Evolutionary conservation across 140 eudicot species (phyloP), one percentile per base, ranked within the genome.

Genomic region (Anethum foeniculum): DNA sequence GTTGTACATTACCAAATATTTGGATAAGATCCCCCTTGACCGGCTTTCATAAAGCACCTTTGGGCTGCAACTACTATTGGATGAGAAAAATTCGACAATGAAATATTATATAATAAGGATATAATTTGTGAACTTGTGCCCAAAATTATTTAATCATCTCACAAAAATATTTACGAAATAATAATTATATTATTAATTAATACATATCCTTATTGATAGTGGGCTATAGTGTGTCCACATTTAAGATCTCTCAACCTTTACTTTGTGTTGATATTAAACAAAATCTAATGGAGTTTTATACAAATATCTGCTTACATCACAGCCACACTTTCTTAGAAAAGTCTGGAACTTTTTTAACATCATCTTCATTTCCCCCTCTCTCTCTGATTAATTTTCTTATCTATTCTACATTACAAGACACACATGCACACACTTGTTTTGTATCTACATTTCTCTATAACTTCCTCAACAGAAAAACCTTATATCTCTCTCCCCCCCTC

Each of bases 281-380:
- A 43, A 41, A 73, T 72, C 77, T 38, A n/a, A 19, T 71, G 73
- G 73, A 18, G 44, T 39, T 72, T 19, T 19, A 8, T 36, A 71
- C 28, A 44, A 75, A 75, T 75, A 75, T 75, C 78, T 44, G 79
- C 62, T 75, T 52, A 23, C 80, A 77, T 52, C 81, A 58, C 73
- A 78, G 12, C 81, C 52, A 78, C 56, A 69, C 81, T 56, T 78
- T 60, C 81, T 46, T 54, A 23, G 56, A 60, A 56, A 78, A 58
- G 65, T 58, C 81, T 78, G 48, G 71, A 77, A 34, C 36, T 54
- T 54, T 30, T 76, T 4, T 48, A 30, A 67, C 21, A 67, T 43
- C 71, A 64, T 28, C 41, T 25, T n/a, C 21, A 21, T 34, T 18
- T 41, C 46, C 51, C 51, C 10, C 58, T 21, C 34, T 10, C 25